A percentile compares a stretch with the other conserved stretches of the same genome.
phyloP scores from a whole-genome alignment of 441 rosid species.

The Theobroma grandiflorum region DNA sequence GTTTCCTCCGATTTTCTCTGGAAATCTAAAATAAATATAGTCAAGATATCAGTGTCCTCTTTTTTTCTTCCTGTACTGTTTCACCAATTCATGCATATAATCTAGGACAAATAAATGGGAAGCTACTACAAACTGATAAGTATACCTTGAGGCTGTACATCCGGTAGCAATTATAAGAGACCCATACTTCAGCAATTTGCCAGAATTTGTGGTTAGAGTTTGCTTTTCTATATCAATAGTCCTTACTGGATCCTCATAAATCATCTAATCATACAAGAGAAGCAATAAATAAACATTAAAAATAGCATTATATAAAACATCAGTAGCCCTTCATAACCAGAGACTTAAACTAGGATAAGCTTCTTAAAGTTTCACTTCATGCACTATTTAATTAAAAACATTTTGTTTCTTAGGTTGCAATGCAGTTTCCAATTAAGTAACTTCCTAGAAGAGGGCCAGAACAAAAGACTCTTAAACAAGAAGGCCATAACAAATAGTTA shows the following conservation, averaged over 20 bases:
- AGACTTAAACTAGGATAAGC: neutral
- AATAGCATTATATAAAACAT: neutral
- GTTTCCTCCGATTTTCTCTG: slow-evolving; percentile 89
- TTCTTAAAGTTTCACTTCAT: neutral
- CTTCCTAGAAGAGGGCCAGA: neutral
- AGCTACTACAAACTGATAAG: neutral
- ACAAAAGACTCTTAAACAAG: neutral
- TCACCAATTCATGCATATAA: neutral
- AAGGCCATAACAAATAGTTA: neutral
- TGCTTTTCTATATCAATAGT: slow-evolving; percentile 76
- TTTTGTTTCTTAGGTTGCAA: neutral
- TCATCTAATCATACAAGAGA: slow-evolving; percentile 50
- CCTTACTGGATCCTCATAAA: slow-evolving; percentile 84
- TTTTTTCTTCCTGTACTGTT: neutral
- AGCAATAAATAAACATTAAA: neutral
- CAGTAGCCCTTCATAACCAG: neutral
- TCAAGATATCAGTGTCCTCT: slow-evolving; percentile 25
- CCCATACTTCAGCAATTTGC: slow-evolving; percentile 91
- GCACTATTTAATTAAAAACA: neutral
- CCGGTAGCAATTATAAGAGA: slow-evolving; percentile 90
- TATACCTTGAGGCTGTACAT: slow-evolving; percentile 85
- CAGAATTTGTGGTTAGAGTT: slow-evolving; percentile 73
- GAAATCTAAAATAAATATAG: slow-evolving; percentile 58
- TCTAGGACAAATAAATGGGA: neutral
- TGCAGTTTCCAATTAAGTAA: neutral